Base-by-base conservation (phyloP, 2,329 filamentous ascomycete species). In the Aspergillus fijiensis region DNA sequence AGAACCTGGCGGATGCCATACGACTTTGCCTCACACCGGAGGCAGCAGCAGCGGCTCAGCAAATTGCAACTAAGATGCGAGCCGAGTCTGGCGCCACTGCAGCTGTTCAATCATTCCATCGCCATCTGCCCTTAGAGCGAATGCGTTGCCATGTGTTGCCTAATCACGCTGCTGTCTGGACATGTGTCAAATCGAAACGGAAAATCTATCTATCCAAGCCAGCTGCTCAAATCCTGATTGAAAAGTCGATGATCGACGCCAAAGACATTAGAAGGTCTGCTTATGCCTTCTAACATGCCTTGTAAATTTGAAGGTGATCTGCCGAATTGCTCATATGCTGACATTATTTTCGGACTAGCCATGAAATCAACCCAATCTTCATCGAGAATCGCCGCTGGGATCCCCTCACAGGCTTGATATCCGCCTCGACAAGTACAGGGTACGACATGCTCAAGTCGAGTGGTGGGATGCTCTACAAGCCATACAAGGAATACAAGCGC, bases 1-100 rank as follows among this genome's bases (percentile, higher is more conserved):
- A 78, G 10, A 79, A 73, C 12, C 69, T 85, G 1, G 76, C 79
- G 0, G 74, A 75, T 1, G 81, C 79, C 5, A 84, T 85, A 48
- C 67, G 63, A 5, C 77, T 73, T 55, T 81, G 78, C 55, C 70
- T 83, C 0, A 76, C 72, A 3, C 69, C 74, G 0, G 70, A 77
- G 47, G 76, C 74, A 10, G 65, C 68, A 10, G 64, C 65, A 4
- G 70, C 73, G 4, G 81, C 80, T 0, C 64, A 70, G 3, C 69
- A 71, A 1, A 70, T 83, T 12, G 68, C 29, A 5, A 21, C 27
- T 1, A 77, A 71, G 33, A 82, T 83, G 70, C 70, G 72, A 12
- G 58, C 61, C 3, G 81, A 83, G 61, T 69, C 69, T 1, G 81
- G 80, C 1, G 76, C 75, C 9, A 61, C 75, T 12, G 62, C 69